A percentile compares a stretch with the other conserved stretches of the same genome.
Evolutionary conservation across 2,329 filamentous ascomycete species (phyloP).

Genomic region (Colletotrichum zoysiae): DNA sequence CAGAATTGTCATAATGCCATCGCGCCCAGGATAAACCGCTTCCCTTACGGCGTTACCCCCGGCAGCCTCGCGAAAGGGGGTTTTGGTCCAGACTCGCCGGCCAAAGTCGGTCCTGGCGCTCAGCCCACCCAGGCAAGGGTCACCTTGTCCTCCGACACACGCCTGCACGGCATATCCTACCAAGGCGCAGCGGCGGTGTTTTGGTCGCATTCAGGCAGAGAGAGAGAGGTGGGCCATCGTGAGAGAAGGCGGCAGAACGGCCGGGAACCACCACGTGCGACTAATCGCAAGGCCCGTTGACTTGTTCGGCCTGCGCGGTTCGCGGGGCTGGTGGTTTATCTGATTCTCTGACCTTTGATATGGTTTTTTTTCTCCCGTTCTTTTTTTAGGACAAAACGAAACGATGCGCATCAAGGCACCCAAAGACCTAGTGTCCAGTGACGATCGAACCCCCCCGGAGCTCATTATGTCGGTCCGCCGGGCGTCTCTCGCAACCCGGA

Average conservation of each 20-base stretch:
- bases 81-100: constrained; percentile 47
- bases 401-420: constrained; percentile 40
- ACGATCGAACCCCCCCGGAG: constrained; percentile 23
- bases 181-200: constrained; percentile 48
- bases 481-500: constrained; percentile 47
- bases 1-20: neutral
- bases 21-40: constrained; percentile 37
- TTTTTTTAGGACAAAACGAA: no score
- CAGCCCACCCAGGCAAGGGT: constrained; percentile 51
- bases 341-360: rapidly evolving
- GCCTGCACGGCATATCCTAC: constrained; percentile 52
- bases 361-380: no score
- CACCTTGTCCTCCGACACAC: constrained; percentile 51
- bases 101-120: constrained; percentile 51
- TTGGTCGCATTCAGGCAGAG: constrained; percentile 3
- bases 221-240: neutral
- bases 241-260: neutral
- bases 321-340: neutral
- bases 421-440: constrained; percentile 46
- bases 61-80: constrained; percentile 47
- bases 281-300: neutral
- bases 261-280: neutral
- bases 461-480: constrained; percentile 32
- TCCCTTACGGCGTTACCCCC: constrained; percentile 57
- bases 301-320: neutral